Evolutionary conservation across 2,329 filamentous ascomycete genomes (phyloP).

Genomic region (Talaromyces amestolkiae): DNA sequence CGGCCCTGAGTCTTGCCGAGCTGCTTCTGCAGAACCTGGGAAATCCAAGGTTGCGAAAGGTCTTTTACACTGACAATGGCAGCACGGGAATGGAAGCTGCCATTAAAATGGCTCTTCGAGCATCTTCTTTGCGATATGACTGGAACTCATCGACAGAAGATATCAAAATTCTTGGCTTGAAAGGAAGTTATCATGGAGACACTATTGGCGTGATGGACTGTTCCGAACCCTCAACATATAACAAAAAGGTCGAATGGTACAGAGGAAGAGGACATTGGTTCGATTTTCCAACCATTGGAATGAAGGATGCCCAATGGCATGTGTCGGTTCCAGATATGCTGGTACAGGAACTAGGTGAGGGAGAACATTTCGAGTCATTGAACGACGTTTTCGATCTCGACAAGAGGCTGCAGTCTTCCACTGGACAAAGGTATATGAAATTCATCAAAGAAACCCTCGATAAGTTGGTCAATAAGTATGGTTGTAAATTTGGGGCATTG

Average conservation of each 20-base stretch:
- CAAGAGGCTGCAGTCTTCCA: constrained; percentile 45
- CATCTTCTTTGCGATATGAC: constrained; percentile 63
- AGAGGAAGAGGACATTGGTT: constrained; percentile 76
- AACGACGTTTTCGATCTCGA: constrained; percentile 61
- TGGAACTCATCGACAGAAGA: constrained; percentile 59
- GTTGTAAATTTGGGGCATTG: constrained; percentile 69
- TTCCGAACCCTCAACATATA: constrained; percentile 72
- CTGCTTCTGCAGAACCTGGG: constrained; percentile 57
- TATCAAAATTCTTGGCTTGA: constrained; percentile 69
- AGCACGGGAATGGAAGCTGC: constrained; percentile 82
- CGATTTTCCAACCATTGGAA: constrained; percentile 70
- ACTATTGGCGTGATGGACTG: constrained; percentile 88
- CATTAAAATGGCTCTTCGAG: constrained; percentile 78
- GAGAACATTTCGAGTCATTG: constrained; percentile 49
- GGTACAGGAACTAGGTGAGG: constrained; percentile 45
- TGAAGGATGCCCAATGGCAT: constrained; percentile 64
- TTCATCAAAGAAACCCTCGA: constrained; percentile 60
- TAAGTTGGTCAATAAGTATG: constrained; percentile 53
- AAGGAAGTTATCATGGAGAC: constrained; percentile 81
- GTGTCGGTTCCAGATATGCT: constrained; percentile 57
- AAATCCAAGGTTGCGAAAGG: constrained; percentile 65
- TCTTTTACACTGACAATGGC: constrained; percentile 82
- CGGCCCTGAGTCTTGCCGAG: constrained; percentile 68
- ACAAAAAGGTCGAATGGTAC: constrained; percentile 86
- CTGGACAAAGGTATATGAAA: constrained; percentile 54